phyloP scores from a whole-genome alignment of 176 grass and related monocot species.

The Phoenix roebelenii region DNA sequence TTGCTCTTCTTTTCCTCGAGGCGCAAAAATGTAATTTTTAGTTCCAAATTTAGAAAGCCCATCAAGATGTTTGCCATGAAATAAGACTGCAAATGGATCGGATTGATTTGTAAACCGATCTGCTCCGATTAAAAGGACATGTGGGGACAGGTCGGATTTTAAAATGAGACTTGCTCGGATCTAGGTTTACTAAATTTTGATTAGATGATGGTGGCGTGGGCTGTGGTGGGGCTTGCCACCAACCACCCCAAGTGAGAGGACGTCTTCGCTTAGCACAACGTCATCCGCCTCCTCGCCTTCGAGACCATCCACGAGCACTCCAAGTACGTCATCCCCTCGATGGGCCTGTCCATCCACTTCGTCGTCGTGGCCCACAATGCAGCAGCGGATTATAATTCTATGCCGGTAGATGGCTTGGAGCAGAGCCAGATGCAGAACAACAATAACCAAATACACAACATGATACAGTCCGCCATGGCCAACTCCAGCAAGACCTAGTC shows the following conservation, averaged over 20 bases:
- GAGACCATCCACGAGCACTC: constrained; percentile 61
- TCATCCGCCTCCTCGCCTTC: constrained; percentile 51
- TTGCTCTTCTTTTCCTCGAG: too few species aligned
- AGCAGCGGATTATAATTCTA: neutral
- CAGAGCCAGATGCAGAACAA: constrained; percentile 15
- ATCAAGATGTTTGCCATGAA: too few species aligned
- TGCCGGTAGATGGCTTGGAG: constrained; percentile 20
- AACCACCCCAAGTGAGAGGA: constrained; percentile 76
- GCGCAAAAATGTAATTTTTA: too few species aligned
- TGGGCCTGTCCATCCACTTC: constrained; percentile 56
- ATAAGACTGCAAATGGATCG: too few species aligned
- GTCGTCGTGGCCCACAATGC: constrained; percentile 80
- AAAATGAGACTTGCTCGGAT: too few species aligned
- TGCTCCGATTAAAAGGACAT: too few species aligned
- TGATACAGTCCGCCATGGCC: constrained; percentile 72
- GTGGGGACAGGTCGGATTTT: too few species aligned
- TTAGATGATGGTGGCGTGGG: constrained; percentile 58
- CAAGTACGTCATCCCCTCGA: constrained; percentile 67
- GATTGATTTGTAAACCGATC: too few species aligned
- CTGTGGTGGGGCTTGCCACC: constrained; percentile 67
- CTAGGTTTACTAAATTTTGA: too few species aligned
- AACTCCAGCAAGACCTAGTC: constrained; percentile 31
- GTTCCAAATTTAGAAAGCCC: too few species aligned
- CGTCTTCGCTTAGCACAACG: constrained; percentile 65
- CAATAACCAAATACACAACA: constrained; percentile 27